Conservation (phyloP, 78 protist genomes). For the Mantamonas sphyraenae region DNA sequence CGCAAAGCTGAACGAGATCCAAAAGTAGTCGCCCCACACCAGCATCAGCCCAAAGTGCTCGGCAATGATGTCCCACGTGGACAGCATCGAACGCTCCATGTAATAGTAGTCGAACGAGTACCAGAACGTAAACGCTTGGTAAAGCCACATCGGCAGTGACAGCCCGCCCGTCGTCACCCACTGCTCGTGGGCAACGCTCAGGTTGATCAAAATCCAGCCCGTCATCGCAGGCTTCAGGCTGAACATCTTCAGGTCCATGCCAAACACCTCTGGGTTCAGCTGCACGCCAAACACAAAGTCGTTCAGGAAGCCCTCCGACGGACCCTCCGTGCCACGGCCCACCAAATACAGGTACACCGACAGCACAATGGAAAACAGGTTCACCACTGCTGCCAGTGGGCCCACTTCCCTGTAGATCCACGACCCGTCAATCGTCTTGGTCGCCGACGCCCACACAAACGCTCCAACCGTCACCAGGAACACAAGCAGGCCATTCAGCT, state of each 20-base stretch:
- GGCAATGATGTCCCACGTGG: slow-evolving; percentile 1
- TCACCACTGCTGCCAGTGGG: too few species aligned
- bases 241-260: neutral
- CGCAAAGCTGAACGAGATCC: too few species aligned
- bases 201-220: neutral
- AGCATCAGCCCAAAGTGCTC: neutral
- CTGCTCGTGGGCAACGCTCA: neutral
- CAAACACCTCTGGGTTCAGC: neutral
- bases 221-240: neutral
- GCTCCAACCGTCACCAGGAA: too few species aligned
- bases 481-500: too few species aligned
- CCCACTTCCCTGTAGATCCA: too few species aligned
- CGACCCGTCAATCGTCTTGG: too few species aligned
- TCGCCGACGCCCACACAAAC: too few species aligned
- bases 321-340: too few species aligned
- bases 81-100: neutral
- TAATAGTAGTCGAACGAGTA: neutral
- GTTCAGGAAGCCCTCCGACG: too few species aligned
- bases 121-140: neutral
- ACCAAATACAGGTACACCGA: too few species aligned
- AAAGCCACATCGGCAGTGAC: neutral
- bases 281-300: neutral
- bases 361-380: too few species aligned
- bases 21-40: neutral
- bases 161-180: neutral